These are phyloP conservation scores for Eucalyptus urophylla DNA, from an alignment of 345 rosid genomes.

Conservation along the genomic window DNA sequence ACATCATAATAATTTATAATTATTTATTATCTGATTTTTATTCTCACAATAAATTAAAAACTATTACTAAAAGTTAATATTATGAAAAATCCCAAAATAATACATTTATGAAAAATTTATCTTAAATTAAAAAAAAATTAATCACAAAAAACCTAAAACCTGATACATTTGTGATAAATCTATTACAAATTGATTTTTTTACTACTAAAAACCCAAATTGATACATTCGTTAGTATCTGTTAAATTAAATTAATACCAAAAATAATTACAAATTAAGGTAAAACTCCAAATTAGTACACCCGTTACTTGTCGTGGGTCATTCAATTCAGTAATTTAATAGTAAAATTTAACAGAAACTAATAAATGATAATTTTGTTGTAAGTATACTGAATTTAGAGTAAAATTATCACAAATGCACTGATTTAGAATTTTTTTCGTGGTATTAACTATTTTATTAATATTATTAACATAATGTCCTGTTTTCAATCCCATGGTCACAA, in stretches of 20 bases:
- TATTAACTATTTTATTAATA: neutral
- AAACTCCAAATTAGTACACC: accelerated
- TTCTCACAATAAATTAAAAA: accelerated
- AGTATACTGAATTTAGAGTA: no score
- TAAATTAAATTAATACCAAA: no score
- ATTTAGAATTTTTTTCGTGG: no score
- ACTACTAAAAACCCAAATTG: no score
- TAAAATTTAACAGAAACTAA: accelerated
- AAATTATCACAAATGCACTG: accelerated
- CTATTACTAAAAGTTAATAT: accelerated
- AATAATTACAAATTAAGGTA: no score
- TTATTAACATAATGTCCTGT: neutral
- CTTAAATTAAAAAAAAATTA: no score
- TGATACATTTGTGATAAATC: no score
- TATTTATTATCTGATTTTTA: no score
- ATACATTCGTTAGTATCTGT: accelerated
- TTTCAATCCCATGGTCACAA: neutral
- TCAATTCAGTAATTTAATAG: accelerated
- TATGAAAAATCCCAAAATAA: accelerated
- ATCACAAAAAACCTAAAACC: neutral
- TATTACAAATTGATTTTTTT: no score
- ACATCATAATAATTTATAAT: no score
- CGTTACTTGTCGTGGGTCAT: accelerated
- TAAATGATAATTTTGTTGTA: accelerated
- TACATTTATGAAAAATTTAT: neutral